phyloP scores from a whole-genome alignment of 2,329 filamentous ascomycete species.

The Colletotrichum aenigma region DNA sequence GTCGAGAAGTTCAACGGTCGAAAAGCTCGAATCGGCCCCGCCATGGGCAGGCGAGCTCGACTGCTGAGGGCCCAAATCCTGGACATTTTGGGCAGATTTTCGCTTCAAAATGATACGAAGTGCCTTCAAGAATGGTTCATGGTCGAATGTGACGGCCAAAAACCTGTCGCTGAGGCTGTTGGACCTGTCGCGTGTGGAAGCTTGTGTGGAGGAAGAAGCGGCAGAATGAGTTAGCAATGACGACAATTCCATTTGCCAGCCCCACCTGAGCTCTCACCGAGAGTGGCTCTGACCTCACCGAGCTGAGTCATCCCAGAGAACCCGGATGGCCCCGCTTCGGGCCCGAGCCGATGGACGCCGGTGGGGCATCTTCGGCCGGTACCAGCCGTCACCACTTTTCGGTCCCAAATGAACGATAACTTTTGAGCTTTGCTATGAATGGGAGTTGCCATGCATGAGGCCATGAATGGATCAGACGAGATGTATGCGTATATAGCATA shows the following conservation, averaged over 20 bases:
- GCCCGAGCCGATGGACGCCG: background rate
- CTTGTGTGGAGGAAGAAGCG: background rate
- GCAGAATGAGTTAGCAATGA: constrained; percentile 7
- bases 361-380: background rate
- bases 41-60: background rate
- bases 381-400: background rate
- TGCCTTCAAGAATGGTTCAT: background rate
- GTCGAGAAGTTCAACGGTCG: background rate
- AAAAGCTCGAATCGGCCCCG: background rate
- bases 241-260: constrained; percentile 5
- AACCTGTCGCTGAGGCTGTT: background rate
- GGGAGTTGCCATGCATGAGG: too few relatives aligned
- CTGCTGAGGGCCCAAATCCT: background rate
- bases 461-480: too few relatives aligned
- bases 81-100: background rate
- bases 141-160: background rate
- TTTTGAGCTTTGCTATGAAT: too few relatives aligned
- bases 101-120: fast-evolving
- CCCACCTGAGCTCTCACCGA: background rate
- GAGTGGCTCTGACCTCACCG: background rate
- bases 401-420: too few relatives aligned
- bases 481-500: too few relatives aligned
- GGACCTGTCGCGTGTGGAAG: background rate
- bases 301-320: background rate
- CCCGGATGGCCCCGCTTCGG: background rate